Evolutionary conservation across 2,329 filamentous ascomycete species (phyloP), one percentile per base, ranked within the genome.

Genomic region (Leptographium wingfieldii): DNA sequence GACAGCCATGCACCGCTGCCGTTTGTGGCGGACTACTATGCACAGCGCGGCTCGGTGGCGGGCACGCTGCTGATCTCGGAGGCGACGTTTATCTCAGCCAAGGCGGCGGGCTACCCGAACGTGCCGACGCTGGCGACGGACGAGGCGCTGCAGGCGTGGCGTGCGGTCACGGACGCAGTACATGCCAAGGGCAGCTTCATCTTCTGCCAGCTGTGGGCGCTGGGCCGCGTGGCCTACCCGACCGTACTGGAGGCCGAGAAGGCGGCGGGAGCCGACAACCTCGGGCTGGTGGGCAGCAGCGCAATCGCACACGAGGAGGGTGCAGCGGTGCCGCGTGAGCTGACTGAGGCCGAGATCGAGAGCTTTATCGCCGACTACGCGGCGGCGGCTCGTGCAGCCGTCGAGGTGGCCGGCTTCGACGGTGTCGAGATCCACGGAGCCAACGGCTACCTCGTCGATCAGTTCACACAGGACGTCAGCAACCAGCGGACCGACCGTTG

Each of bases 401-500:
- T 85, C 29, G 75, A 77, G 51, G 33, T 35, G 33, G 76, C 74
- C 57, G 81, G 81, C 0, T 83, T 78, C 29, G 72, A 76, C 55
- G 73, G 73, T 11, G 68, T 76, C 2, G 74, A 76, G 63, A 63
- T 76, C 27, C 73, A 76, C 53, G 71, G 66, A 2, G 73, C 68
- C 46, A 73, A 74, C 51, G 73, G 73, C 19, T 74, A 74, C 54
- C 65, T 74, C 2, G 69, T 79, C 33, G 79, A 82, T 58, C 79
- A 82, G 65, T 84, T 84, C 69, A 72, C 77, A 2, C 78, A 81
- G 62, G 76, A 78, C 62, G 75, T 71, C 16, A 70, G 71, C 65
- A 85, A 85, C 71, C 72, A 73, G 52, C 75, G 82, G 1, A 80
- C 75, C 0, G 80, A 83, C 64, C 65, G 73, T 43, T 83, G 79